Base-by-base conservation (phyloP, 257 asterid genomes). In the Scutellaria barbata region DNA sequence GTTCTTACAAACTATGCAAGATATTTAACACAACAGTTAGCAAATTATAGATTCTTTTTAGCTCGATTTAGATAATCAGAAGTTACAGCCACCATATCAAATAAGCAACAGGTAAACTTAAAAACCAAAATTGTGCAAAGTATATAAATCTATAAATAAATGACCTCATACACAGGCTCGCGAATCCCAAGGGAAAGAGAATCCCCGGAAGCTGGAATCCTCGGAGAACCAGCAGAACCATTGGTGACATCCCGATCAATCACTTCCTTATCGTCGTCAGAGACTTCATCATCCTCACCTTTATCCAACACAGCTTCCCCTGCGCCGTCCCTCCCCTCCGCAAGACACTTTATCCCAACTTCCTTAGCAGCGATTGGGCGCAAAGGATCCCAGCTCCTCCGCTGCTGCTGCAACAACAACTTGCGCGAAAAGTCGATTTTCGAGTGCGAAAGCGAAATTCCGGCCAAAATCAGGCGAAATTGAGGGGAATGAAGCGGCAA, bases 161-260 rank as follows among this genome's bases (percentile, higher is more conserved):
- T 18, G 30, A 95, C 99, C 99, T 89, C 98, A 67, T 95, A 89
- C 33, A 89, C 92, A 71, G 98, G 94, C 76, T 95, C 98, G 4
- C 97, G 98, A 61, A 92, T 83, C 43, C 99, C 99, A 10, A 92
- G 96, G 13, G 88, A 83, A 55, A 89, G 73, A 9, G 97, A 80
- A 77, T 93, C 97, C 11, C 89, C 88, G 7, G 87, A 10, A 65
- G 80, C 41, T 42, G 69, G 65, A 66, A 39, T 76, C 86, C 79
- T 84, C 73, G 65, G 83, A 37, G 94, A 77, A 73, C 30, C 66
- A 52, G 74, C 80, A 5, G 92, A 71, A 53, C 82, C 85, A 66
- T 81, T 79, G 42, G 84, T 53, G 68, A 77, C 78, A 39, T 80
- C 88, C 82, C 43, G 77, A 64, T 62, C 69, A 58, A 69, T 74